Percentiles rank a stretch among this genome's conserved stretches.
phyloP scores from a whole-genome alignment of 2,329 filamentous ascomycete genomes.

The Monascus ruber region DNA sequence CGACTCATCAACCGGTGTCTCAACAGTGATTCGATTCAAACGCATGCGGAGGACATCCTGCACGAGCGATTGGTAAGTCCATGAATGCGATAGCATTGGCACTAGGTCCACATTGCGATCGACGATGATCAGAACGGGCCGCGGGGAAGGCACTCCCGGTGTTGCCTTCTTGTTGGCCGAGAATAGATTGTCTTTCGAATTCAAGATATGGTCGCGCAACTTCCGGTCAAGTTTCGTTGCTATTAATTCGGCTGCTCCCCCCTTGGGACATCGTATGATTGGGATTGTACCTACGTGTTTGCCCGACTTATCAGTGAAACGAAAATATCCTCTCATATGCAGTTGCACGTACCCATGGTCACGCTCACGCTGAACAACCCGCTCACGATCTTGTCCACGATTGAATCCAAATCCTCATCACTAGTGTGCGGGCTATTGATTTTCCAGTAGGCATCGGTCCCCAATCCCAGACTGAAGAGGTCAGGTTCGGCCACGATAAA shows the following conservation, averaged over 20 bases:
- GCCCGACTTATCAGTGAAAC: conserved; percentile 7
- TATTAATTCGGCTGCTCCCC: conserved; percentile 86
- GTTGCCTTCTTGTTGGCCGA: conserved; percentile 54
- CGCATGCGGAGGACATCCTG: conserved; percentile 68
- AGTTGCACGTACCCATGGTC: conserved; percentile 65
- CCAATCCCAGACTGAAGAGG: conserved; percentile 86
- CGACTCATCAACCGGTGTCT: conserved; percentile 66
- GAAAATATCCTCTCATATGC: neutral
- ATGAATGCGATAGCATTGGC: conserved; percentile 97
- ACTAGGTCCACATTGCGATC: conserved; percentile 93
- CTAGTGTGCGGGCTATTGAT: conserved; percentile 85
- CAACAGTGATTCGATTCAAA: conserved; percentile 88
- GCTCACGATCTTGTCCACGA: conserved; percentile 85
- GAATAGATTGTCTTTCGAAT: conserved; percentile 96
- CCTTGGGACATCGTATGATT: conserved; percentile 88
- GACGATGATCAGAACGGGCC: conserved; percentile 84
- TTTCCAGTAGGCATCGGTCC: conserved; percentile 90
- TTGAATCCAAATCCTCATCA: conserved; percentile 76
- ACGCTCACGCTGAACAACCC: conserved; percentile 96
- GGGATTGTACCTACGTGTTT: conserved; percentile 62
- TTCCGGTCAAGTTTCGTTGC: conserved; percentile 90
- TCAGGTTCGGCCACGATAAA: conserved; percentile 95
- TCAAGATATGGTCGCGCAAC: conserved; percentile 87
- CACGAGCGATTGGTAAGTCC: conserved; percentile 79
- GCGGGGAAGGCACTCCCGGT: conserved; percentile 54